Conservation (phyloP, 1,139 yeast species). For the Pichia sorboxylosa region DNA sequence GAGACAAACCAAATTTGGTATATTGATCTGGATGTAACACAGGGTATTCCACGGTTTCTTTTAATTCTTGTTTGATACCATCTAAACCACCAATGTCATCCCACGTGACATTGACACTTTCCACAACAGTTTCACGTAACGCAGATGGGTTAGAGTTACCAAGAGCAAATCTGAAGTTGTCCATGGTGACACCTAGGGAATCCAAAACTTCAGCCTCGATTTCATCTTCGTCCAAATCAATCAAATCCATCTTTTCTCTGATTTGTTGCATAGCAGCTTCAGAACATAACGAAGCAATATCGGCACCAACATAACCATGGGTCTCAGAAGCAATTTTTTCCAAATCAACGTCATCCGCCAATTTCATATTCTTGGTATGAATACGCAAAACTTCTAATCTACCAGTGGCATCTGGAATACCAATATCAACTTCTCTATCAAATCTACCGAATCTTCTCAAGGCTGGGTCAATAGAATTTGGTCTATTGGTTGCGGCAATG, state of each 20-base stretch:
- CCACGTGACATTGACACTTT: conserved; percentile 97
- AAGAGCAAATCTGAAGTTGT: conserved; percentile 92
- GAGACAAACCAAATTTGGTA: conserved; percentile 94
- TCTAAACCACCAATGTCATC: conserved; percentile 96
- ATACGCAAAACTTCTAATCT: conserved; percentile 90
- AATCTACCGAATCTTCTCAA: conserved; percentile 97
- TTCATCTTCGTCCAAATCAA: conserved; percentile 94
- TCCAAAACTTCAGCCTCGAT: conserved; percentile 96
- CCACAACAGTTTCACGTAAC: conserved; percentile 97
- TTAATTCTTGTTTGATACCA: conserved; percentile 87
- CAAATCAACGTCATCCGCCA: conserved; percentile 87
- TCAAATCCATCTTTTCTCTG: conserved; percentile 97
- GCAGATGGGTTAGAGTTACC: conserved; percentile 99
- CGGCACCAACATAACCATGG: conserved; percentile 98
- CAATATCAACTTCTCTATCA: conserved; percentile 97
- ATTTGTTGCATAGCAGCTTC: conserved; percentile 99
- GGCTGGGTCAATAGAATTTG: conserved; percentile 97
- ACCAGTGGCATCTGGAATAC: conserved; percentile 98
- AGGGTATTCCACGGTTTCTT: conserved; percentile 98
- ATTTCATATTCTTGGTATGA: conserved; percentile 95
- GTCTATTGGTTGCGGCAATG: conserved; percentile 92
- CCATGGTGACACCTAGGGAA: conserved; percentile 97
- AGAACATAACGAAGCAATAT: conserved; percentile 85
- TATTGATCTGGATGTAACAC: conserved; percentile 98
- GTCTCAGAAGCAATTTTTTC: conserved; percentile 87